These are phyloP conservation scores for Cystofilobasidium macerans DNA, from an alignment of 768 basidiomycete genomes.

Conservation along the genomic window DNA sequence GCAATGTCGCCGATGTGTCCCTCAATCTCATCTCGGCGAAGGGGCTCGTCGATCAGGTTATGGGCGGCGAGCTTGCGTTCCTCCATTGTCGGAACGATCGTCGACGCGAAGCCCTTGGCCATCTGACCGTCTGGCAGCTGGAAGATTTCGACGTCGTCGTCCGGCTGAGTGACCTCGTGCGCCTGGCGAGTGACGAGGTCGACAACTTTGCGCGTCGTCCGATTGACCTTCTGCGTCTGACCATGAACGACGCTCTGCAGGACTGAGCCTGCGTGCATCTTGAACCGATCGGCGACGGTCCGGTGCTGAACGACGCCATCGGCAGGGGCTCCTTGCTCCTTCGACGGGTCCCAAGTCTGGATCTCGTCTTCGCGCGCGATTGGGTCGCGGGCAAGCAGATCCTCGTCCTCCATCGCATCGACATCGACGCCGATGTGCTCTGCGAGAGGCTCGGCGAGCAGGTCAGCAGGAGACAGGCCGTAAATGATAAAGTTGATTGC, in stretches of 20 bases:
- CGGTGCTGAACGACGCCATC: constrained; percentile 35
- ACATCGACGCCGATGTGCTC: constrained; percentile 95
- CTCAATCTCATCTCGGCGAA: constrained; percentile 13
- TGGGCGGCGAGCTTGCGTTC: constrained; percentile 24
- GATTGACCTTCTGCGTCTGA: constrained; percentile 12
- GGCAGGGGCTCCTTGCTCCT: constrained; percentile 46
- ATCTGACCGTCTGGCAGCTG: not conserved
- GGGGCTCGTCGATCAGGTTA: constrained; percentile 20
- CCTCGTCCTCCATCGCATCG: constrained; percentile 69
- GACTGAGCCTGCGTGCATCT: constrained; percentile 32
- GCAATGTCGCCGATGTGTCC: constrained; percentile 19
- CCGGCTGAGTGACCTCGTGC: constrained; percentile 5
- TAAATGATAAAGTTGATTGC: not conserved
- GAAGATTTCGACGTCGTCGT: constrained; percentile 24
- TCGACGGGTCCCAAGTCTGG: constrained; percentile 61
- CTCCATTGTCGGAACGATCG: constrained; percentile 24
- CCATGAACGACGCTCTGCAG: constrained; percentile 27
- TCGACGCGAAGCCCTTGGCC: constrained; percentile 22
- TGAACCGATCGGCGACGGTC: constrained; percentile 32
- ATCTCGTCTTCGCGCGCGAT: constrained; percentile 46
- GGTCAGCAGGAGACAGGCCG: no score
- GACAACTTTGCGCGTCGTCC: constrained; percentile 10
- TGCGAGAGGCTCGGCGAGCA: constrained; percentile 4
- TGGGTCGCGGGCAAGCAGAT: constrained; percentile 50
- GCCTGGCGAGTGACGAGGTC: constrained; percentile 9